Evolutionary conservation across 2,329 filamentous ascomycete genomes (phyloP), one percentile per base, ranked within the genome.

Genomic region (Lomentospora prolificans): DNA sequence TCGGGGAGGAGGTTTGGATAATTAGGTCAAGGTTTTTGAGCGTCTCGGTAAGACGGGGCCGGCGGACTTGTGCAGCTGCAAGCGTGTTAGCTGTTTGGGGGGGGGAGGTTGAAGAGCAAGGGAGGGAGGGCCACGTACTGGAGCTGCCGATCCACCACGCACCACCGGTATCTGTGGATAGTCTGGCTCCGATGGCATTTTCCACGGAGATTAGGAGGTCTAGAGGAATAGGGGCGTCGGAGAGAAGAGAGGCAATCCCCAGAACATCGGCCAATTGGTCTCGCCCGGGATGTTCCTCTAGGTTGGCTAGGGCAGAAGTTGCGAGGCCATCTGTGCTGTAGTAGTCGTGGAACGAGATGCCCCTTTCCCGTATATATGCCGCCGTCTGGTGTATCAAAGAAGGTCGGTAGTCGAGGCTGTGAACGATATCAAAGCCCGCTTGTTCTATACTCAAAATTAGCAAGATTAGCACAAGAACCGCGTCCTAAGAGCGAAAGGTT

Each of bases 181-280:
- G 31, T 12, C 53, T 24, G 4, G 53, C 31, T 10, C 39, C 41
- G 2, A 39, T 33, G 24, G 46, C 31, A 30, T 55, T 51, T 25
- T 55, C 53, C 12, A 55, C 31, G 22, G 53, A 55, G 30, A 31
- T 39, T 19, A 55, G 46, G 31, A 55, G 53, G 19, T 55, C 53
- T 4, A 55, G 44, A 19, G 53, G 53, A 9, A 55, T 46, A 3
- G 44, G 53, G 9, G 44, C 24, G 46, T 50, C 53, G 2, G 44
- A 50, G 19, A 55, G 30, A 14, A 39, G 22, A 24, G 44, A 50
- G 10, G 28, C 30, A 1, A 55, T 46, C 12, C 44, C 25, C 10
- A 55, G 28, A 22, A 55, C 53, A 24, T 55, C 53, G 3, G 19
- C 50, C 22, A 55, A 25, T 7, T 50, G 46, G 46, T 55, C 53